Base-by-base conservation (phyloP, 352 stramenopile genomes). In the Globisporangium recalcitrans region DNA sequence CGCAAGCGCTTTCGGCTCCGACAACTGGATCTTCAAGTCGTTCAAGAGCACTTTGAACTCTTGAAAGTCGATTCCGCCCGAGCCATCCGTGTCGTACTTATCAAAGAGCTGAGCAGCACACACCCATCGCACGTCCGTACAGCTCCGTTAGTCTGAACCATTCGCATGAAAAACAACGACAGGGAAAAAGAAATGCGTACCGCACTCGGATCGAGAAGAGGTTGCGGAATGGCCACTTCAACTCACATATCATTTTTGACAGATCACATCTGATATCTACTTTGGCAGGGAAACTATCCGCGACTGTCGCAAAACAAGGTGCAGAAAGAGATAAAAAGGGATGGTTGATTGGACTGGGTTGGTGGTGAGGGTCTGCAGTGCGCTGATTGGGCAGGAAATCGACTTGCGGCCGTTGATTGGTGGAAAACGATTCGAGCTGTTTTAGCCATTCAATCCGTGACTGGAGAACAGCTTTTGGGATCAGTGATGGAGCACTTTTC, bases 21-120 rank as follows among this genome's bases (percentile, higher is more conserved):
- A 80, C 22, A 93, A 52, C 1, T 78, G 66, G 46, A 93, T 70
- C 8, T 71, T 34, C 21, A 93, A 64, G 55, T 91, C 82, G 10
- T 64, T 54, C 32, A 93, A 68, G 19, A 93, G 67, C 22, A 90
- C 70, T 47, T 79, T 82, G 69, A 93, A 93, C 69, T 93, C 85
- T 3, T 88, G 69, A 31, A 90, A 71, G 62, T 91, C 82, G 36
- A 93, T 92, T 24, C 83, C 82, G 6, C 82, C 85, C 3, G 82
- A 92, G 14, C 76, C 75, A 40, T 93, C 85, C 10, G 73, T 60
- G 64, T 93, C 83, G 65, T 92, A 93, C 57, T 93, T 91, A 62
- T 89, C 75, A 55, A 93, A 93, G 34, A 93, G 73, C 85, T 93
- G 62, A 29, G 49, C 26, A 51, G 4, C 36, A 34, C 26, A 38